A percentile compares a stretch with the other conserved stretches of the same genome.
Evolutionary conservation across 306 rosid genomes (phyloP).

Genomic region (Pyrus bretschneideri): DNA sequence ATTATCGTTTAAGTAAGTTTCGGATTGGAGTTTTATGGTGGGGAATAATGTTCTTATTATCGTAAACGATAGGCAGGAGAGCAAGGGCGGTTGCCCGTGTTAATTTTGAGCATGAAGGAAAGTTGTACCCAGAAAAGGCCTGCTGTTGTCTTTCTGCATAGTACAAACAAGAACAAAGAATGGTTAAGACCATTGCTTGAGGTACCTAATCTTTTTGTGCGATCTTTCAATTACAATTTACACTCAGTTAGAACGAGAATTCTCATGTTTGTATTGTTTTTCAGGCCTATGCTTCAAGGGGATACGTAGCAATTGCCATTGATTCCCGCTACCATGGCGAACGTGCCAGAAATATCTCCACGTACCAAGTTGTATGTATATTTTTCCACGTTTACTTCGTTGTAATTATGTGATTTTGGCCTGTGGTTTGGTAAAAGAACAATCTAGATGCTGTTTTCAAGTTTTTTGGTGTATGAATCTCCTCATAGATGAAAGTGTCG

Average conservation of each 20-base stretch:
- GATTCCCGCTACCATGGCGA: conserved; percentile 98
- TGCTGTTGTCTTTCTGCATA: conserved; percentile 68
- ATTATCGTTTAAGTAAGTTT: not conserved
- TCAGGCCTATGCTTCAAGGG: conserved; percentile 91
- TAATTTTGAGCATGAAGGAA: conserved; percentile 73
- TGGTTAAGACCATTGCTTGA: conserved; percentile 68
- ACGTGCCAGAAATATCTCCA: conserved; percentile 59
- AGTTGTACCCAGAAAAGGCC: conserved; percentile 40
- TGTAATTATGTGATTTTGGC: not conserved
- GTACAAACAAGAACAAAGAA: conserved; percentile 67
- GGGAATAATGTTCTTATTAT: not conserved
- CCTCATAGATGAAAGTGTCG: not conserved
- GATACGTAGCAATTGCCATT: conserved; percentile 63
- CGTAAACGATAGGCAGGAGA: conserved; percentile 60
- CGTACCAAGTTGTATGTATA: conserved; percentile 54
- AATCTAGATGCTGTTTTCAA: not conserved
- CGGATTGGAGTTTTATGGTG: not conserved
- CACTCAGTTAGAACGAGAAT: not conserved
- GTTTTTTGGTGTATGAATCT: too few species aligned
- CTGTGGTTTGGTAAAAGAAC: not conserved
- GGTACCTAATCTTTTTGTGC: conserved; percentile 27
- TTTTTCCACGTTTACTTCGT: conserved; percentile 5
- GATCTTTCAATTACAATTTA: not conserved
- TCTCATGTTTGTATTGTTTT: not conserved
- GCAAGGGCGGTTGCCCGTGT: conserved; percentile 78